Evolutionary conservation across 140 eudicot species (phyloP).

Genomic region (Anethum foeniculum): DNA sequence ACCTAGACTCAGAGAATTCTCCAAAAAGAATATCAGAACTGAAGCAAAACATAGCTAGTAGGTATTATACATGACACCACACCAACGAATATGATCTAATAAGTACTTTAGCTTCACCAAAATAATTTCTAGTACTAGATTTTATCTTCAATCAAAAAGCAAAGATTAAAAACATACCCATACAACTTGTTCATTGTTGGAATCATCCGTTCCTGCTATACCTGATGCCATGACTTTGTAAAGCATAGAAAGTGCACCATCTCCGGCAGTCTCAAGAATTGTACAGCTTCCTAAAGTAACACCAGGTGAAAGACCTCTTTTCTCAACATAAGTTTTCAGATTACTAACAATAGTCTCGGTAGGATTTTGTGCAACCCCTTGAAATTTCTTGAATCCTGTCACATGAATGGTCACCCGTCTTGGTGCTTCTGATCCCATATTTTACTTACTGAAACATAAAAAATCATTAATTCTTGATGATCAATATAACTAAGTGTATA

Average conservation of each 20-base stretch:
- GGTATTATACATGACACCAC: background rate
- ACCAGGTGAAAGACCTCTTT: slow-evolving; percentile 48
- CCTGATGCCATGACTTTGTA: slow-evolving; percentile 46
- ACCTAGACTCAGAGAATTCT: background rate
- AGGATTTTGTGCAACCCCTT: slow-evolving; percentile 67
- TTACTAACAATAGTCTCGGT: slow-evolving; percentile 53
- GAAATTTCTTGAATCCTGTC: slow-evolving; percentile 78
- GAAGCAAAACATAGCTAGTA: background rate
- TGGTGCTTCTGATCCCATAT: slow-evolving; percentile 75
- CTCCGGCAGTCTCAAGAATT: slow-evolving; percentile 69
- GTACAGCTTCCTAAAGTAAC: slow-evolving; percentile 53
- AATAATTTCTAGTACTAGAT: background rate
- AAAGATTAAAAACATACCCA: slow-evolving; percentile 47
- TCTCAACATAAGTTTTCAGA: slow-evolving; percentile 37
- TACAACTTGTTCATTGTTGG: slow-evolving; percentile 32
- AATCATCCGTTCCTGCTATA: slow-evolving; percentile 21
- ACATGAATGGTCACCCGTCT: slow-evolving; percentile 46
- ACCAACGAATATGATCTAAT: background rate
- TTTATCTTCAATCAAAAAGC: background rate
- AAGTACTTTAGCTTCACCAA: background rate
- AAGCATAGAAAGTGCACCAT: slow-evolving; percentile 51
- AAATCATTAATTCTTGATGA: slow-evolving; percentile 6
- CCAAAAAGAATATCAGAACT: background rate
- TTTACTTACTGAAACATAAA: slow-evolving; percentile 1
- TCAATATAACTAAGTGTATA: background rate